Percentiles rank a stretch among this genome's conserved stretches.
Conservation (phyloP, 1,139 yeast genomes). For the Magnusiomyces paraingens region DNA sequence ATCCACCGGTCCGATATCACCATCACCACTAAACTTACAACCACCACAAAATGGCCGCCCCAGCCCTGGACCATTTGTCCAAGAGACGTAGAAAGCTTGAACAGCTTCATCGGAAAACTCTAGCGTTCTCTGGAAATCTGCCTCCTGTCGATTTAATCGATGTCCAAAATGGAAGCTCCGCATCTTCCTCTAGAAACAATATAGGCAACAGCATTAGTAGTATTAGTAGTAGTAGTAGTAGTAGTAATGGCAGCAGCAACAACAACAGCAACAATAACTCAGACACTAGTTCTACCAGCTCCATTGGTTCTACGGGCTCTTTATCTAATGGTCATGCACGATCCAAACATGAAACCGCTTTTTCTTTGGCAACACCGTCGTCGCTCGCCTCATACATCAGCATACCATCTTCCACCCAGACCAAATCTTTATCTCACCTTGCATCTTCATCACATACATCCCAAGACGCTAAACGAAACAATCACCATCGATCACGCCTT, state of each 20-base stretch:
- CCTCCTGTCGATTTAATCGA: slow-evolving; percentile 1
- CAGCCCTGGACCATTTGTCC: not conserved
- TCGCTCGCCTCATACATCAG: too few species aligned
- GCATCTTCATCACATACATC: not conserved
- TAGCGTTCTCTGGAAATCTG: slow-evolving; percentile 5
- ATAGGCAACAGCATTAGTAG: not conserved
- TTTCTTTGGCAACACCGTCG: too few species aligned
- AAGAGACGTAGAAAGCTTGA: slow-evolving; percentile 5
- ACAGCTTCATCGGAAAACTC: slow-evolving; percentile 5
- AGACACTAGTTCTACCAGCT: too few species aligned
- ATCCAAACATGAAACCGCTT: not conserved
- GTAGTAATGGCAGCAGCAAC: too few species aligned
- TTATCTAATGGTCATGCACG: not conserved
- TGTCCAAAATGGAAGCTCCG: not conserved
- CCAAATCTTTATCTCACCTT: not conserved
- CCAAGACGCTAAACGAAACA: not conserved
- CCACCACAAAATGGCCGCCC: not conserved
- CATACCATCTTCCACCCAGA: not conserved
- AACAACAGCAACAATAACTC: too few species aligned
- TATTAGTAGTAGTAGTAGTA: too few species aligned
- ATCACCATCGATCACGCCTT: slow-evolving; percentile 6
- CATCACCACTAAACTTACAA: not conserved
- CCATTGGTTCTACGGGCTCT: not conserved
- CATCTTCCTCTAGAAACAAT: not conserved
- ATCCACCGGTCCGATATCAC: slow-evolving; percentile 2